Base-by-base conservation (phyloP, 2,329 filamentous ascomycete species). In the Canariomyces notabilis region DNA sequence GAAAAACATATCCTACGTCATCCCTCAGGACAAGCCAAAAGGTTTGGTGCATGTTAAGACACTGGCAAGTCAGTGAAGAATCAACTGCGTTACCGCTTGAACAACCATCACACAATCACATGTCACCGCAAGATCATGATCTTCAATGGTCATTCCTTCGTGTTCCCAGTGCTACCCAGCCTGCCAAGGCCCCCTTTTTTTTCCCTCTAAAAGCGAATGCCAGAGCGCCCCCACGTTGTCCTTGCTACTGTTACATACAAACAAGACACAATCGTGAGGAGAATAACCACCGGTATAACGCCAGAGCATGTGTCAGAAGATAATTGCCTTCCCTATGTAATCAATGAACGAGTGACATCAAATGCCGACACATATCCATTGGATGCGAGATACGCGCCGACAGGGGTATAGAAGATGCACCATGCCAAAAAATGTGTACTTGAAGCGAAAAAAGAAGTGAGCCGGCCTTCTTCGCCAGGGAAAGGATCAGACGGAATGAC, bases 261-360 rank as follows among this genome's bases (percentile, higher is more conserved):
- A 29, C 26, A 29, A 29, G 26, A 29, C 26, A n/a, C n/a, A n/a
- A n/a, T n/a, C n/a, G n/a, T n/a, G n/a, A n/a, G n/a, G n/a, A n/a
- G n/a, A n/a, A n/a, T n/a, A n/a, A n/a, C n/a, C n/a, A n/a, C n/a
- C n/a, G n/a, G n/a, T 12, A 12, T 29, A 29, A 29, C 26, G 26
- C 26, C 26, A 4, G 26, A 11, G 26, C n/a, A n/a, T n/a, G 26
- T 29, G 9, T 29, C 26, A 29, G 26, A 4, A 29, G 26, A 29
- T 29, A 12, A 29, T 11, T 29, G 26, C 26, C 26, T 18, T 39
- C 32, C 40, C 46, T 15, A 26, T 23, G 21, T 44, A 38, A 18
- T 31, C 16, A 32, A 33, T 41, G 37, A 48, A 44, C 46, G 46
- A 48, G 41, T 41, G 46, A 48, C 41, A 44, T 44, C 41, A 22